A percentile compares a stretch with the other conserved stretches of the same genome.
phyloP scores from a whole-genome alignment of 2,329 filamentous ascomycete species.

The Stagonosporopsis chrysanthemi region DNA sequence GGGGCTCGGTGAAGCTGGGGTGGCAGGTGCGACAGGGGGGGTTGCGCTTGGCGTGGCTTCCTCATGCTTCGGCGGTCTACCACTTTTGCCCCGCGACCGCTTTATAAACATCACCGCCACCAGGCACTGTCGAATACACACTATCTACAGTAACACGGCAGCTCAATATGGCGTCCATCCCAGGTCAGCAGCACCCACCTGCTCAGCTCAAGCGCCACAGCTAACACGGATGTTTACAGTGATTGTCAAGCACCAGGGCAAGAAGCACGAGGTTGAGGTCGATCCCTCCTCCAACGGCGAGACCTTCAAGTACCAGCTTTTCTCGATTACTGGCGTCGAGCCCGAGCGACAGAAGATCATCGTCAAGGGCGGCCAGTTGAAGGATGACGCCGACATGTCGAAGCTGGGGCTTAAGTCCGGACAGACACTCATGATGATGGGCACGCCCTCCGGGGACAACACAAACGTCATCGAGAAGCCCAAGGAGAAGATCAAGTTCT shows the following conservation, averaged over 20 bases:
- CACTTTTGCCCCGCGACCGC: slow-evolving; percentile 41
- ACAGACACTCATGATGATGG: slow-evolving; percentile 95
- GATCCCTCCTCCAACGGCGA: slow-evolving; percentile 85
- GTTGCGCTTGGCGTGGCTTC: slow-evolving; percentile 28
- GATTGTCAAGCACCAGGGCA: slow-evolving; percentile 92
- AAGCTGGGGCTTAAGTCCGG: slow-evolving; percentile 85
- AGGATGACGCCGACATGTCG: slow-evolving; percentile 89
- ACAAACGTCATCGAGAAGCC: slow-evolving; percentile 71
- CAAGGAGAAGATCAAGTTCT: slow-evolving; percentile 81
- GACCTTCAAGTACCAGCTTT: slow-evolving; percentile 94
- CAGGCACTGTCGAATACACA: slow-evolving; percentile 1
- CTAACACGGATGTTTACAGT: slow-evolving; percentile 62
- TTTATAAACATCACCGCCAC: slow-evolving; percentile 28
- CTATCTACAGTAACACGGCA: slow-evolving; percentile 9
- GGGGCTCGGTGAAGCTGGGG: slow-evolving; percentile 39
- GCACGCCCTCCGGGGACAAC: slow-evolving; percentile 75
- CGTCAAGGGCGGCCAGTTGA: slow-evolving; percentile 91
- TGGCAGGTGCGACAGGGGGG: not conserved
- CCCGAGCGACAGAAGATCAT: slow-evolving; percentile 96
- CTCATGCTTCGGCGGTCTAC: slow-evolving; percentile 39
- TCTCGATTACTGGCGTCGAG: slow-evolving; percentile 93
- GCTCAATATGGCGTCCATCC: slow-evolving; percentile 47
- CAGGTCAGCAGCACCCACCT: slow-evolving; percentile 33
- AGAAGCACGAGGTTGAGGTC: slow-evolving; percentile 92
- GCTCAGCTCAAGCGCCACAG: slow-evolving; percentile 9